These are phyloP conservation scores for Mycena filopes DNA, from an alignment of 768 basidiomycete genomes.

Conservation along the genomic window DNA sequence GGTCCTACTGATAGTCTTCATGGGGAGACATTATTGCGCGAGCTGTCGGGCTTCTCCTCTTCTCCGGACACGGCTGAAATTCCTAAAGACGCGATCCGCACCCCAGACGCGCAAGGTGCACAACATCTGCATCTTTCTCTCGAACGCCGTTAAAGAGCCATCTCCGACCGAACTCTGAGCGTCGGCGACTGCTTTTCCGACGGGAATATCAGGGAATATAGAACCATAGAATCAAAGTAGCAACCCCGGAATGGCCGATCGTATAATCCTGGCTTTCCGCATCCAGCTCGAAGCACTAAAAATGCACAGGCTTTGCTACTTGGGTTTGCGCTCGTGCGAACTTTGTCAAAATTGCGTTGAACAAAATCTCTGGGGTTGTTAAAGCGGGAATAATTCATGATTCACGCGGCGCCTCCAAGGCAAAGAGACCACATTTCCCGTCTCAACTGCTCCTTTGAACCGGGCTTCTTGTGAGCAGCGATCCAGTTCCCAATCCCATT, in stretches of 20 bases:
- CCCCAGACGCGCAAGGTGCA: too few relatives aligned
- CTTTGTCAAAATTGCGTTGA: not conserved
- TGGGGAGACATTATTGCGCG: too few relatives aligned
- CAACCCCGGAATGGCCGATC: conserved; percentile 5
- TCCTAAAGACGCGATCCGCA: too few relatives aligned
- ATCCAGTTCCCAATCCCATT: not conserved
- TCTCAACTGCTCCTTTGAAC: not conserved
- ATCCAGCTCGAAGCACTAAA: not conserved
- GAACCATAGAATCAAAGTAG: not conserved
- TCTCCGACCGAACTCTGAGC: too few relatives aligned
- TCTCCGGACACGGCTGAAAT: too few relatives aligned
- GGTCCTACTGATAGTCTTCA: too few relatives aligned
- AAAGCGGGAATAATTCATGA: not conserved
- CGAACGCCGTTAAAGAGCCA: too few relatives aligned
- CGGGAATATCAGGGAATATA: not conserved
- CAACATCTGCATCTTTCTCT: too few relatives aligned
- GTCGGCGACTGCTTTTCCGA: too few relatives aligned
- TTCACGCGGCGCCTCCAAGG: not conserved
- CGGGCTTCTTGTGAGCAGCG: not conserved
- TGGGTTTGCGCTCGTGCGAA: too few relatives aligned
- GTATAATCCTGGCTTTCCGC: conserved; percentile 10
- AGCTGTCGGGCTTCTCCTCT: too few relatives aligned
- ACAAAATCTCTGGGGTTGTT: not conserved
- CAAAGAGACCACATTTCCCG: too few relatives aligned
- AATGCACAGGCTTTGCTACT: not conserved